Percentiles rank a stretch among this genome's conserved stretches.
Evolutionary conservation across 768 basidiomycete genomes (phyloP).

Genomic region (Mycena haematopus): DNA sequence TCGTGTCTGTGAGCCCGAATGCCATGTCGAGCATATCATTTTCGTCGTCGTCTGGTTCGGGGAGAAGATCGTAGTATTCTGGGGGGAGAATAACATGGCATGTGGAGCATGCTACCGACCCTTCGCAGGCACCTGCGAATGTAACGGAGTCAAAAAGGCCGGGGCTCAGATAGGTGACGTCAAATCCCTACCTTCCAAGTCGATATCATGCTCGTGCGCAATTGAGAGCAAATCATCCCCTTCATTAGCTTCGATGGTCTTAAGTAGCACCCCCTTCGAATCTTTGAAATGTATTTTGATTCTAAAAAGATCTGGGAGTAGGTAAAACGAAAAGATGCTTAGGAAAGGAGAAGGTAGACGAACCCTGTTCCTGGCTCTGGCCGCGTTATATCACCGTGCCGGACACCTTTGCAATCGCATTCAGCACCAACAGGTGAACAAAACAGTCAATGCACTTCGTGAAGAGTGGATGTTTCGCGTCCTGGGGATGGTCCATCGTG

Average conservation of each 20-base stretch:
- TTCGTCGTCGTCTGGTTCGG: conserved; percentile 96
- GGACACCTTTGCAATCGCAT: conserved; percentile 28
- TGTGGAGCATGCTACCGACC: conserved; percentile 95
- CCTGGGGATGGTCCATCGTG: conserved; percentile 3
- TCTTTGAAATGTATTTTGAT: conserved; percentile 92
- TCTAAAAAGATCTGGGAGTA: conserved; percentile 45
- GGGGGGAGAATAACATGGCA: conserved; percentile 90
- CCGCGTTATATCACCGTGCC: conserved; percentile 62
- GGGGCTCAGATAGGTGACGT: not conserved
- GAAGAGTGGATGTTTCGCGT: conserved; percentile 26
- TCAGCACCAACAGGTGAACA: not conserved
- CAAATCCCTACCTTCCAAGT: conserved; percentile 81
- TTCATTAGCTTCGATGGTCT: conserved; percentile 90
- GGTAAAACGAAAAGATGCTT: conserved; percentile 3
- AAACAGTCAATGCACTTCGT: conserved; percentile 14
- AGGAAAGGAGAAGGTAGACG: conserved; percentile 24
- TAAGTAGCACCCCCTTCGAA: conserved; percentile 81
- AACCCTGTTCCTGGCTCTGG: conserved; percentile 77
- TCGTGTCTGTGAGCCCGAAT: conserved; percentile 95
- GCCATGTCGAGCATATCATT: conserved; percentile 99
- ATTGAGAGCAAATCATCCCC: conserved; percentile 92
- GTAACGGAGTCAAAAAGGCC: conserved; percentile 2
- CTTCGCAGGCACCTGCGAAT: conserved; percentile 89
- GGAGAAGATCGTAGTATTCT: conserved; percentile 84
- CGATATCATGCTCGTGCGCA: conserved; percentile 95